Base-by-base conservation (phyloP, 164 flowering plant species). In the Annona cherimola region DNA sequence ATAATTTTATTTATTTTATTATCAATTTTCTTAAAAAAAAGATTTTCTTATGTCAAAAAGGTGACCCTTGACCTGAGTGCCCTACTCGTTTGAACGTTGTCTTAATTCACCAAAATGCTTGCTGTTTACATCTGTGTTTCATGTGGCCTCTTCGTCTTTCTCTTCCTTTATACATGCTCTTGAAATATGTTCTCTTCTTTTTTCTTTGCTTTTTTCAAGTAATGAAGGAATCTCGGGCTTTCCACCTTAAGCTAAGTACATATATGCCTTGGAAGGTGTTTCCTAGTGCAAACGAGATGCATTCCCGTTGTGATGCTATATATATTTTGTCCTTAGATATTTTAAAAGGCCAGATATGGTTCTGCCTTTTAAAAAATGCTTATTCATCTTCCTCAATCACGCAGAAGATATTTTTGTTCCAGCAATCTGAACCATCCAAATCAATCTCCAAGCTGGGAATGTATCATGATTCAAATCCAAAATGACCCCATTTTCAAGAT, bases 21-120 rank as follows among this genome's bases (percentile, higher is more conserved):
- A n/a, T n/a, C n/a, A n/a, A 81, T 80, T 81, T 80, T 75, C 71
- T 77, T 70, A 71, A 76, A 76, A 69, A 70, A 74, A 43, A 42
- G 59, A 67, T 45, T 35, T 43, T 18, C 68, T 75, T 60, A 76
- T 74, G 76, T 76, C 78, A 75, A 73, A 78, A 81, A 73, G 80
- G 43, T 73, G 63, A 67, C 50, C 64, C 74, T 76, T 74, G 73
- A 78, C 79, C 78, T 78, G 5, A 73, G 75, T 74, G 75, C 78
- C 74, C 73, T 65, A 43, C 63, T 80, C 77, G 72, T 70, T 73
- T 64, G 26, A 50, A 3, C 63, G 8, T 41, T 1, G 45, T 61
- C 42, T 35, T 26, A 4, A 62, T 57, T 42, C 16, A 4, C 12
- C 61, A 45, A 14, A 55, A 41, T 73, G 45, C 54, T 45, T 45